These are phyloP conservation scores for Trichophyton rubrum DNA, from an alignment of 2,329 filamentous ascomycete genomes.

Conservation along the genomic window DNA sequence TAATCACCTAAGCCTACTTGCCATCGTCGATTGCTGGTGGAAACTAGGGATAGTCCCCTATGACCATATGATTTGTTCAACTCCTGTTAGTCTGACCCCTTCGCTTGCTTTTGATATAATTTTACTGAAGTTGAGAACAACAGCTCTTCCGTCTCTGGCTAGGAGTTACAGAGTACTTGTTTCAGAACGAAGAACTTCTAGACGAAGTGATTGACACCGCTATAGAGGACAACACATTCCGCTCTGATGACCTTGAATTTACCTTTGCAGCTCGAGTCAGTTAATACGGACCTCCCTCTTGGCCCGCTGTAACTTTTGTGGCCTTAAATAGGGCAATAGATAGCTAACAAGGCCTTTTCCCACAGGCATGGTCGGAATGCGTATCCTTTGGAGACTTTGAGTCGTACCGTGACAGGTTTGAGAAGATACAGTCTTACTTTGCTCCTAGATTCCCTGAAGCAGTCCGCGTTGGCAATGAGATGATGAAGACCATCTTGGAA, in stretches of 20 bases:
- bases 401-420: constrained; percentile 81
- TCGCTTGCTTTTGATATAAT: neutral
- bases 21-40: constrained; percentile 98
- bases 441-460: constrained; percentile 80
- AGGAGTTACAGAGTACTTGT: constrained; percentile 93
- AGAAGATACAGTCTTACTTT: constrained; percentile 83
- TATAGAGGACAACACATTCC: constrained; percentile 78
- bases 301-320: neutral
- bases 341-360: neutral
- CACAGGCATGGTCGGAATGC: constrained; percentile 78
- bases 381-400: constrained; percentile 87
- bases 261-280: constrained; percentile 76
- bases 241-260: constrained; percentile 93
- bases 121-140: neutral
- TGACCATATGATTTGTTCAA: constrained; percentile 99
- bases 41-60: constrained; percentile 88
- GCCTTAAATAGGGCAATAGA: neutral
- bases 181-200: constrained; percentile 67
- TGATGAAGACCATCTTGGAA: constrained; percentile 91
- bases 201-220: constrained; percentile 77
- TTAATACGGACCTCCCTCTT: constrained; percentile 8
- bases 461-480: constrained; percentile 77
- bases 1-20: constrained; percentile 83
- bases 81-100: constrained; percentile 47
- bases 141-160: constrained; percentile 87